Base-by-base conservation (phyloP, 2,329 filamentous ascomycete genomes). In the Phialophora expanda region DNA sequence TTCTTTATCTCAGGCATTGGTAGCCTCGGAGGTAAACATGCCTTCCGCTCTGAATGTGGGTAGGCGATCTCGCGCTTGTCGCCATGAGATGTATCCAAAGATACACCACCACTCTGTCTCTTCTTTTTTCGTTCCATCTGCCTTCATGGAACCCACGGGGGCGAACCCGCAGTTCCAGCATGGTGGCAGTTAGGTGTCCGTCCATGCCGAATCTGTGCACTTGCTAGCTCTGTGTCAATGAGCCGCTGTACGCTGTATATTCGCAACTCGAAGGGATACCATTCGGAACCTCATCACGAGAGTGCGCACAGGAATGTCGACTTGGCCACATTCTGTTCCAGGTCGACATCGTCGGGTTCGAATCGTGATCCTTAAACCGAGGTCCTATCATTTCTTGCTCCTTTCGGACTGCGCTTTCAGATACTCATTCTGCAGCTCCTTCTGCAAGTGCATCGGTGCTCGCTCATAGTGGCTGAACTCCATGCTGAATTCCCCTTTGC, bases 401-500 rank as follows among this genome's bases (percentile, higher is more conserved):
- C 84, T 86, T 69, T 87, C 88, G 53, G 84, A 85, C 78, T 87
- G 83, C 69, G 84, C 84, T 81, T 90, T 90, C 75, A 89, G 82
- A 74, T 89, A 84, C 78, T 89, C 89, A 26, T 86, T 83, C 50
- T 91, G 81, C 57, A 91, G 78, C 76, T 91, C 89, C 78, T 86
- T 90, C 90, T 99, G 95, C 78, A 98, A 78, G 76, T 98, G 93
- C 74, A 88, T 87, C 56, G 93, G 90, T 66, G 95, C 92, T 59
- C 92, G 85, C 60, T 91, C 88, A 75, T 99, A 99, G 82, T 98
- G 95, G 79, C 91, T 95, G 76, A 99, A 99, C 81, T 99, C 95
- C 95, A 99, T 98, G 74, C 87, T 90, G 77, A 97, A 99, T 82
- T 99, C 95, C 74, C 95, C 95, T 85, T 99, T 99, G 69, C 95